phyloP scores from a whole-genome alignment of 78 protist species.

The Trichosphaerium sp. region DNA sequence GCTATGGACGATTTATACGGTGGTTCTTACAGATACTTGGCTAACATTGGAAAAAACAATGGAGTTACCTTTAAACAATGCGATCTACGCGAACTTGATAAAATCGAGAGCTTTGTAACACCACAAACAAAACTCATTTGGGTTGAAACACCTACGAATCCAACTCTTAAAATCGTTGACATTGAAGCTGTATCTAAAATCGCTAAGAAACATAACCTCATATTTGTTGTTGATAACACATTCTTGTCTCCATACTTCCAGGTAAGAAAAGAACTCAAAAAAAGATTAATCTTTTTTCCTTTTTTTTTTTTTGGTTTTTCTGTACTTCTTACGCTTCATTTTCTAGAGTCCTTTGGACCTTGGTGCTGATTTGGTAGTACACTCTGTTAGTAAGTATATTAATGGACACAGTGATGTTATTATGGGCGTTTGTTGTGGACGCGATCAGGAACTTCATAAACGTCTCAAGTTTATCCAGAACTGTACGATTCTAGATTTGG shows the following conservation, averaged over 20 bases:
- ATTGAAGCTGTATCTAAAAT: conserved; percentile 48
- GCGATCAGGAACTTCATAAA: conserved; percentile 9
- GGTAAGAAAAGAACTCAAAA: not conserved
- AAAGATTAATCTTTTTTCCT: too few relatives aligned
- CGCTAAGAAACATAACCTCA: conserved; percentile 50
- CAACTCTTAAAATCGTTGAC: conserved; percentile 65
- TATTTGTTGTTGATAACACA: conserved; percentile 83
- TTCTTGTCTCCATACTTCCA: conserved; percentile 78
- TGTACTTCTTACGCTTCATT: not conserved
- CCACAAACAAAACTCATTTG: conserved; percentile 60
- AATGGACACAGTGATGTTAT: conserved; percentile 86
- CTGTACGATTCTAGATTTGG: too few relatives aligned
- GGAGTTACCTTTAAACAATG: not conserved
- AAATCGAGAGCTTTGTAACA: not conserved
- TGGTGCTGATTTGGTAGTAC: conserved; percentile 88
- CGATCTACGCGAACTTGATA: not conserved
- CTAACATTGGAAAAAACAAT: conserved; percentile 15
- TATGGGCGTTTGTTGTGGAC: conserved; percentile 46
- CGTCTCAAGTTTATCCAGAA: conserved; percentile 56
- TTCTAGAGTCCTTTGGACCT: conserved; percentile 56
- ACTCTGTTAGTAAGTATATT: conserved; percentile 84
- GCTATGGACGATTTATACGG: conserved; percentile 81
- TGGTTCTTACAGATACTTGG: conserved; percentile 59
- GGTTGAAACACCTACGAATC: conserved; percentile 93
- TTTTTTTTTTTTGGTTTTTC: too few relatives aligned